Evolutionary conservation across 1,139 yeast species (phyloP).

Genomic region (Saccharomyces hybrid): DNA sequence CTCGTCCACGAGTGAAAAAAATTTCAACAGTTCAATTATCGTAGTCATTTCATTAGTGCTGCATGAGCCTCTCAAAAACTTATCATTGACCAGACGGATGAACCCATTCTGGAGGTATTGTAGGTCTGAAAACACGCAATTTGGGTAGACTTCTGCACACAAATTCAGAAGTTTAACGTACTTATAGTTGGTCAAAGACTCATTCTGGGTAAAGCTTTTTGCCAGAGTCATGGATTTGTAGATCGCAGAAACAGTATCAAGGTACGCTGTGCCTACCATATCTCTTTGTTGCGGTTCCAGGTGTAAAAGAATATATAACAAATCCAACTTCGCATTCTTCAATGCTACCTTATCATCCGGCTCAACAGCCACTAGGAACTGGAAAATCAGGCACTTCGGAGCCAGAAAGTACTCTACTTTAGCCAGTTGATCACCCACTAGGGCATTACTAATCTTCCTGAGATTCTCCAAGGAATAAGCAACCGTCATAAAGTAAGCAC

Average conservation of each 20-base stretch:
- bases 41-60: constrained; percentile 3
- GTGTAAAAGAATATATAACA: constrained; percentile 18
- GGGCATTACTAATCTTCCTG: constrained; percentile 8
- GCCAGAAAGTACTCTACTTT: constrained; percentile 14
- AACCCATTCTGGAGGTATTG: constrained; percentile 8
- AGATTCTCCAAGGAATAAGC: constrained; percentile 5
- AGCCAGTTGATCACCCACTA: constrained; percentile 22
- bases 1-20: constrained; percentile 6
- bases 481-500: not conserved
- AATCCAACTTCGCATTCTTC: constrained; percentile 20
- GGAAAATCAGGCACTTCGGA: constrained; percentile 10
- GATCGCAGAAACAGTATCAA: constrained; percentile 11
- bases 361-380: constrained; percentile 13
- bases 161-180: constrained; percentile 18
- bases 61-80: not conserved
- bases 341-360: constrained; percentile 2
- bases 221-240: constrained; percentile 9
- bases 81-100: constrained; percentile 3
- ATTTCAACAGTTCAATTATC: constrained; percentile 12
- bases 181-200: constrained; percentile 12
- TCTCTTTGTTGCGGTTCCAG: constrained; percentile 18
- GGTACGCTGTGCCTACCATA: constrained; percentile 15
- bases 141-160: constrained; percentile 14
- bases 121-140: constrained; percentile 10
- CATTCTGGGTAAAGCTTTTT: constrained; percentile 12